phyloP scores from a whole-genome alignment of 2,329 filamentous ascomycete species.

The Penicillium hordei region DNA sequence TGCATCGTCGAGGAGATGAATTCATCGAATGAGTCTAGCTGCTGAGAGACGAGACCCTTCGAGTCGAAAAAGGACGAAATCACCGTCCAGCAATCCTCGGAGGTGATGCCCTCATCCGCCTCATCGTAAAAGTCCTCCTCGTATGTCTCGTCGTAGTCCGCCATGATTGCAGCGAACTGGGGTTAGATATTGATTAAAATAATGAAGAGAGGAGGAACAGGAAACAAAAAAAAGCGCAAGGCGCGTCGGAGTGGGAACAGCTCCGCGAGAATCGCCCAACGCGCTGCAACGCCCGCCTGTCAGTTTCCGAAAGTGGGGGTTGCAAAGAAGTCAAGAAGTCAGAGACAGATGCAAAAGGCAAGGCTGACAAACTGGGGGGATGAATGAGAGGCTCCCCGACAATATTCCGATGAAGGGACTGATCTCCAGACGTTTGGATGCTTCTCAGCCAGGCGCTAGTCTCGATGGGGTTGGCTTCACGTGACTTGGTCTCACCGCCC shows the following conservation, averaged over 20 bases:
- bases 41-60: conserved; percentile 94
- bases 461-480: conserved; percentile 17
- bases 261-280: conserved; percentile 24
- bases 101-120: conserved; percentile 74
- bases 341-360: conserved; percentile 16
- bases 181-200: conserved; percentile 11
- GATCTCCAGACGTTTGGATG: conserved; percentile 33
- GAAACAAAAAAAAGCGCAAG: conserved; percentile 17
- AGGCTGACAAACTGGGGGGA: conserved; percentile 29
- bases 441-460: conserved; percentile 27
- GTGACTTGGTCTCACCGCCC: conserved; percentile 17
- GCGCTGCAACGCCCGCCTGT: conserved; percentile 23
- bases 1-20: conserved; percentile 94
- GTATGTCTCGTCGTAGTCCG: conserved; percentile 63
- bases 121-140: conserved; percentile 68
- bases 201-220: conserved; percentile 1
- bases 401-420: conserved; percentile 31
- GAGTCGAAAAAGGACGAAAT: conserved; percentile 96
- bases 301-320: conserved; percentile 18
- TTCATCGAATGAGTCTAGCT: conserved; percentile 97
- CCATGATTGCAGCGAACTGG: conserved; percentile 44
- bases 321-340: conserved; percentile 6
- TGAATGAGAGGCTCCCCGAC: conserved; percentile 24
- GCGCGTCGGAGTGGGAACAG: conserved; percentile 23
- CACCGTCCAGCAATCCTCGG: conserved; percentile 97